Evolutionary conservation across 2,329 filamentous ascomycete species (phyloP).

Genomic region (Uncinocarpus reesii): DNA sequence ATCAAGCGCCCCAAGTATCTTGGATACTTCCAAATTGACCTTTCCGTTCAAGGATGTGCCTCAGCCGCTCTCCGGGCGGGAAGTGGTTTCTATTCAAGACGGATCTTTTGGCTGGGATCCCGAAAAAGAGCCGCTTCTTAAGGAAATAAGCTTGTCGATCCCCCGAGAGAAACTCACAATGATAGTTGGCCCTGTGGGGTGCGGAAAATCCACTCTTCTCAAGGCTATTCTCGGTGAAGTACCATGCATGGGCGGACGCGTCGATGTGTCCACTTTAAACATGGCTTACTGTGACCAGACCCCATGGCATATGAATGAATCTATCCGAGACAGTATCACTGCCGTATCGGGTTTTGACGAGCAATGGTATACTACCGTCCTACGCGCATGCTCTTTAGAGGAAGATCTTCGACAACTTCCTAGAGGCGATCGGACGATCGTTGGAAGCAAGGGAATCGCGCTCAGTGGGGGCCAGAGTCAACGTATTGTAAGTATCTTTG

Average conservation of each 20-base stretch:
- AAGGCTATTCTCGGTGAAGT: constrained; percentile 39
- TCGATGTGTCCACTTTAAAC: constrained; percentile 25
- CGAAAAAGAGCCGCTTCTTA: constrained; percentile 33
- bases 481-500: constrained; percentile 33
- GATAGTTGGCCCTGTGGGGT: constrained; percentile 43
- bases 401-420: constrained; percentile 35
- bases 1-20: constrained; percentile 10
- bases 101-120: constrained; percentile 41
- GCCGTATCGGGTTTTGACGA: constrained; percentile 30
- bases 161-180: constrained; percentile 39
- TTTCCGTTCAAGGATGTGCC: constrained; percentile 14
- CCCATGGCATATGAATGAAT: constrained; percentile 34
- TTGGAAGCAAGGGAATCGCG: constrained; percentile 43
- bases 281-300: constrained; percentile 37
- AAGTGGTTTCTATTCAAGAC: constrained; percentile 35
- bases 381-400: constrained; percentile 30
- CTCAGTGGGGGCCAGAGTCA: constrained; percentile 46
- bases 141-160: constrained; percentile 34
- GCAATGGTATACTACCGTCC: constrained; percentile 30
- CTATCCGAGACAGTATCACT: constrained; percentile 34
- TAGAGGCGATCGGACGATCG: constrained; percentile 36
- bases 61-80: constrained; percentile 14
- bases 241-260: constrained; percentile 26
- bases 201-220: constrained; percentile 44
- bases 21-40: constrained; percentile 5